phyloP scores from a whole-genome alignment of 768 basidiomycete species.

The Coprinopsis cinerea region DNA sequence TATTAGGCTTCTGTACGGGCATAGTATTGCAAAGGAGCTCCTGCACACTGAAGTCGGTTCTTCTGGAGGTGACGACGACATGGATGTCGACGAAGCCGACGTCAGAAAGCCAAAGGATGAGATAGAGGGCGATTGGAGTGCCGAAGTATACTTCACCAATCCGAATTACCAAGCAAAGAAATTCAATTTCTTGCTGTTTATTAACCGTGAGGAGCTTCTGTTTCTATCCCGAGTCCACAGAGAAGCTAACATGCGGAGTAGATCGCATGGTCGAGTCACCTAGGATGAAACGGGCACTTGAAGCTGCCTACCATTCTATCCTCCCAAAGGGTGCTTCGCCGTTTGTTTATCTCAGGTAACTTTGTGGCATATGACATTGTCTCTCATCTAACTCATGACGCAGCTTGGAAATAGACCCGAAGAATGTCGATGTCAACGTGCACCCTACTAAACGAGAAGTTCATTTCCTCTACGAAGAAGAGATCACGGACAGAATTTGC shows the following conservation, averaged over 20 bases:
- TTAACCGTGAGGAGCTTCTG: conserved; percentile 66
- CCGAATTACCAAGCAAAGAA: conserved; percentile 89
- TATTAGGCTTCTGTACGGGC: conserved; percentile 79
- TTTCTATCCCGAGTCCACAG: background rate
- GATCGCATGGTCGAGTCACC: conserved; percentile 90
- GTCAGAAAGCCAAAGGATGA: too few species aligned
- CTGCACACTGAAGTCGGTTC: conserved; percentile 39
- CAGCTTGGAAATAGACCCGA: conserved; percentile 80
- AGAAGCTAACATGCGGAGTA: conserved; percentile 22
- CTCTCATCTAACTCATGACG: background rate
- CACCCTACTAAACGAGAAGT: conserved; percentile 98
- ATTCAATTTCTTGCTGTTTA: conserved; percentile 81
- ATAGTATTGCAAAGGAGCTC: conserved; percentile 74
- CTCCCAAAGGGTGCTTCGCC: conserved; percentile 87
- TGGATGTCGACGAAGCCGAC: conserved; percentile 23
- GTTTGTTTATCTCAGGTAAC: conserved; percentile 92
- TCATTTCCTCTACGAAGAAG: conserved; percentile 89
- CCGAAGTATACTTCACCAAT: conserved; percentile 74
- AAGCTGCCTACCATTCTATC: conserved; percentile 76
- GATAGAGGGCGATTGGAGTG: conserved; percentile 57
- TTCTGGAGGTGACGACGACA: conserved; percentile 24
- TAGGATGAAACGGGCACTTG: conserved; percentile 82
- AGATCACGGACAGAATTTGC: conserved; percentile 71
- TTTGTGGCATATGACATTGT: background rate
- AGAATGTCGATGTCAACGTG: conserved; percentile 92